Evolutionary conservation across 116 monocot species (phyloP), one percentile per base, ranked within the genome.

Genomic region (Cymodocea nodosa): DNA sequence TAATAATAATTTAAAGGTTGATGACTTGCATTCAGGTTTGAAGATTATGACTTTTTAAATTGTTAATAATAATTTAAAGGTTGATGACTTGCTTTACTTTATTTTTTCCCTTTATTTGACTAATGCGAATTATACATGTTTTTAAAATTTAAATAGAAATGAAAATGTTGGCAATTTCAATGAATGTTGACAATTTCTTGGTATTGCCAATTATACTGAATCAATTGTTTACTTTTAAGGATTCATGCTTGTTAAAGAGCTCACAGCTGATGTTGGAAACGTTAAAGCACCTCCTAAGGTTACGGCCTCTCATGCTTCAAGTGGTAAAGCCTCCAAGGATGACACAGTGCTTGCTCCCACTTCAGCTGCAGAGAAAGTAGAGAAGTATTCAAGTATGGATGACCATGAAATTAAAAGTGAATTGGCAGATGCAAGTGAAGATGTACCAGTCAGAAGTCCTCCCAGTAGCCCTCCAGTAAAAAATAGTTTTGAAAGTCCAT

Each of bases 391-490:
- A 15, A 67, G 66, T 16, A 69, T 79, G 69, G 52, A 22, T 59
- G 68, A 81, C 40, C 50, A 50, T 60, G 85, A 78, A 34, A 56
- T 60, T 35, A 75, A 78, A 36, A 68, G 25, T 59, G 75, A 80
- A 68, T 59, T 63, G 50, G 57, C 59, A 12, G 30, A 65, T 68
- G 80, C 69, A 54, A 81, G 86, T 78, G 84, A 84, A 68, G 79
- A 76, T 63, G 84, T 72, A 59, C 86, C 80, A 65, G 70, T 55
- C 62, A 81, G 76, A 68, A 93, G 88, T 58, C 80, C 85, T 67
- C 70, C 73, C 59, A 68, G 69, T 37, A 92, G 89, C 80, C 87
- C 70, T 58, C 56, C 92, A 25, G 84, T 86, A 64, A 85, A 81
- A 81, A 81, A 64, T 74, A 67, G 70, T 39, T 67, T 78, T n/a